phyloP scores from a whole-genome alignment of 2,329 filamentous ascomycete genomes.

The Emericellopsis atlantica region DNA sequence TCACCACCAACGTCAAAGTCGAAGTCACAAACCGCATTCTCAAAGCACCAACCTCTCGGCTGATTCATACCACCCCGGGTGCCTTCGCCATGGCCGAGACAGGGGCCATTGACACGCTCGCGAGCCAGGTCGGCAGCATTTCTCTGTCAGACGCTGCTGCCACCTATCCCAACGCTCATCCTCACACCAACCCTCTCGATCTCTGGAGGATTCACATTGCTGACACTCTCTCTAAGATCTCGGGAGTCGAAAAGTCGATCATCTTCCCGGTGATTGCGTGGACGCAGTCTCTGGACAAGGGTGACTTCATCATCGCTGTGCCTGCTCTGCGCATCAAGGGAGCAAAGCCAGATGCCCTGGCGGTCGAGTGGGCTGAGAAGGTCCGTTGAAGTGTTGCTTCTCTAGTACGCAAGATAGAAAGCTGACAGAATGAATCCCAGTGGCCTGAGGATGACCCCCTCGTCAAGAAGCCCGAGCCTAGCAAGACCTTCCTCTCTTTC shows the following conservation, averaged over 20 bases:
- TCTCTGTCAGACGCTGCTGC: conserved; percentile 6
- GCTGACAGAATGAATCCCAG: conserved; percentile 18
- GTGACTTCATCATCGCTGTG: conserved; percentile 66
- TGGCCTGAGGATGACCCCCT: conserved; percentile 66
- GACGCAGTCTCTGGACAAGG: conserved; percentile 70
- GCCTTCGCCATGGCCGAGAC: conserved; percentile 1
- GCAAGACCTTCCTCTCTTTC: conserved; percentile 63
- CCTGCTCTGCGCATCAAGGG: conserved; percentile 71
- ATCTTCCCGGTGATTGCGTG: conserved; percentile 68
- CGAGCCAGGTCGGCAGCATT: conserved; percentile 6
- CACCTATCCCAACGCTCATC: conserved; percentile 44
- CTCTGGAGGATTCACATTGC: conserved; percentile 70
- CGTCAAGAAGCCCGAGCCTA: conserved; percentile 55
- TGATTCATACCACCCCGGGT: neutral
- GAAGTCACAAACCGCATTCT: neutral
- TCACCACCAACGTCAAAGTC: conserved; percentile 1
- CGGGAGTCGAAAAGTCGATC: conserved; percentile 55
- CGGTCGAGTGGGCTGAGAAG: conserved; percentile 47
- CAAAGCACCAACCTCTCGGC: neutral
- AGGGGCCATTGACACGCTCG: conserved; percentile 5
- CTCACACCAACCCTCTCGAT: conserved; percentile 63
- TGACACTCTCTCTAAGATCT: conserved; percentile 52
- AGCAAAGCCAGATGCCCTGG: conserved; percentile 50
- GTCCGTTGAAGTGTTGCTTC: conserved; percentile 20
- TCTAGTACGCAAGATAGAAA: neutral